These are phyloP conservation scores for Rossbeevera mucosa DNA, from an alignment of 768 basidiomycete genomes.

Conservation along the genomic window DNA sequence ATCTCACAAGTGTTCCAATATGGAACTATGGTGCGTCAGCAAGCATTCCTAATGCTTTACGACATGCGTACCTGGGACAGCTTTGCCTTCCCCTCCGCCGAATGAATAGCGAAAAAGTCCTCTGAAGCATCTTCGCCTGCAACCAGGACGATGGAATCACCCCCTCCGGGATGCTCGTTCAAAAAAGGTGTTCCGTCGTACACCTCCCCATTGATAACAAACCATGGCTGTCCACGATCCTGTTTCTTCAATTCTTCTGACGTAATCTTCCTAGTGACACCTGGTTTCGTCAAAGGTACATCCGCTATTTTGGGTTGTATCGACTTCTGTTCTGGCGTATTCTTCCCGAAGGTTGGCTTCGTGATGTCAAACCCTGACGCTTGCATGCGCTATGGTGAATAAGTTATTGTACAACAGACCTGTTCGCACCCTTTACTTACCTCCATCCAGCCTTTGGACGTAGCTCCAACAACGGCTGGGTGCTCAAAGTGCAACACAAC, in stretches of 20 bases:
- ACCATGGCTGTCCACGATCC: slow-evolving; percentile 40
- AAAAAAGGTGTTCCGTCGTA: slow-evolving; percentile 51
- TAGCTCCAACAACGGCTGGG: slow-evolving; percentile 48
- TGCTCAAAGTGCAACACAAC: slow-evolving; percentile 48
- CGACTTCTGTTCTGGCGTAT: background rate
- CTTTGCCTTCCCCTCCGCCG: slow-evolving; percentile 43
- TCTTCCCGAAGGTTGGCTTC: slow-evolving; percentile 36
- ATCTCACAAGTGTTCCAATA: slow-evolving; percentile 44
- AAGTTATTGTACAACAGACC: background rate
- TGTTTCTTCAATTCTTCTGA: slow-evolving; percentile 40
- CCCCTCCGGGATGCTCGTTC: slow-evolving; percentile 56
- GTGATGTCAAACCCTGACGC: slow-evolving; percentile 39
- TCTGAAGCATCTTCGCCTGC: slow-evolving; percentile 60
- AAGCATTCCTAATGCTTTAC: background rate
- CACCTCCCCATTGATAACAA: slow-evolving; percentile 51
- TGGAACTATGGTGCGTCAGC: slow-evolving; percentile 33
- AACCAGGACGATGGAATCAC: slow-evolving; percentile 48
- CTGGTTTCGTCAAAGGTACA: slow-evolving; percentile 43
- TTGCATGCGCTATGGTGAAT: slow-evolving; percentile 39
- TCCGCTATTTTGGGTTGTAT: slow-evolving; percentile 10
- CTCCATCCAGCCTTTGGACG: slow-evolving; percentile 59
- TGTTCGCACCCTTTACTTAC: slow-evolving; percentile 11
- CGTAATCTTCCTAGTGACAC: slow-evolving; percentile 41
- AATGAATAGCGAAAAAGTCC: slow-evolving; percentile 62
- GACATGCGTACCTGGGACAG: slow-evolving; percentile 35